A percentile compares a stretch with the other conserved stretches of the same genome.
Evolutionary conservation across 805 yeast genomes (phyloP).

Genomic region (Candida golubevii): DNA sequence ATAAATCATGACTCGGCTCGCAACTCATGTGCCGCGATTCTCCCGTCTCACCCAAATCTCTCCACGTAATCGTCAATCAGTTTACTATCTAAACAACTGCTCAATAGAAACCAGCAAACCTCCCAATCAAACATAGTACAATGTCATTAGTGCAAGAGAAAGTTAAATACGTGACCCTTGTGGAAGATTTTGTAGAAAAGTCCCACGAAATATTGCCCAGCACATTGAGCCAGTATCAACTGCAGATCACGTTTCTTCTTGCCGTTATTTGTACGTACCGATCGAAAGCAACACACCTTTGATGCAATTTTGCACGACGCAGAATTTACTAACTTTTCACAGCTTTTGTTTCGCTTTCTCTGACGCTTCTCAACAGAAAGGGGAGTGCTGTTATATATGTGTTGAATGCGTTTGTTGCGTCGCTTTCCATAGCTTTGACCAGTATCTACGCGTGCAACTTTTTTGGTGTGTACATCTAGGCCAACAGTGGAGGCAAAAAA

Average conservation of each 20-base stretch:
- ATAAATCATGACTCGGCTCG: too few species aligned
- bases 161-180: constrained; percentile 9
- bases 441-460: constrained; percentile 36
- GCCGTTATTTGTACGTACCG: constrained; percentile 14
- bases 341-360: constrained; percentile 16
- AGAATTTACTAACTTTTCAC: constrained; percentile 8
- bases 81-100: too few species aligned
- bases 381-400: constrained; percentile 19
- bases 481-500: not conserved
- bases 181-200: constrained; percentile 9
- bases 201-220: constrained; percentile 14
- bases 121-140: not conserved
- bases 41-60: not conserved
- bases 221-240: constrained; percentile 12
- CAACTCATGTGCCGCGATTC: not conserved
- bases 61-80: constrained; percentile 3
- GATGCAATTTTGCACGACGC: too few species aligned
- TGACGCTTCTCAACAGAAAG: constrained; percentile 16
- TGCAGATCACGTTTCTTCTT: constrained; percentile 12
- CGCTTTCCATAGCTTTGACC: constrained; percentile 35
- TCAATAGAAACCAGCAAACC: too few species aligned
- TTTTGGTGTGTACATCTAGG: constrained; percentile 41
- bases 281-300: not conserved
- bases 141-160: constrained; percentile 6
- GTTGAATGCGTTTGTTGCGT: constrained; percentile 30